Conservation (phyloP, 495 filamentous ascomycete species). For the Cetradonia linearis region DNA sequence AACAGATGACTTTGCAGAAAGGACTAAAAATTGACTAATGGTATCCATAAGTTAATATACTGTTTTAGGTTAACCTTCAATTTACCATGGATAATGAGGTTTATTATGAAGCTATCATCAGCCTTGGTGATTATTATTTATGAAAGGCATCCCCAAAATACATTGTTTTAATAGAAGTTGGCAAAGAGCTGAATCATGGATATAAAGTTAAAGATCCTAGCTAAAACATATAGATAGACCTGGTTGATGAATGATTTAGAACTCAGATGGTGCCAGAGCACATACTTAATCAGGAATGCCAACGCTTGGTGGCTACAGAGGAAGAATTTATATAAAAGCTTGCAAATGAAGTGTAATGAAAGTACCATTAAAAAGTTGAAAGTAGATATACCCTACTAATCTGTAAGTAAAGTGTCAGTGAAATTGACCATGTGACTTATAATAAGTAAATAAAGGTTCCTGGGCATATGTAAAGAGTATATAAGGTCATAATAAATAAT, state of each 20-base stretch:
- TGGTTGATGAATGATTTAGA: constrained; percentile 10
- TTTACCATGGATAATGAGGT: constrained; percentile 23
- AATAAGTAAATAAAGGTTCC: constrained; percentile 6
- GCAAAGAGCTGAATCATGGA: constrained; percentile 20
- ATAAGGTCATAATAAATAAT: constrained; percentile 8
- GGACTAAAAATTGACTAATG: constrained; percentile 27
- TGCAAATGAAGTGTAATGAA: constrained; percentile 23
- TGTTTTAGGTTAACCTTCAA: constrained; percentile 27
- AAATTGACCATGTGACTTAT: constrained; percentile 17
- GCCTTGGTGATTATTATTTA: constrained; percentile 23
- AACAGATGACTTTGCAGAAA: constrained; percentile 33
- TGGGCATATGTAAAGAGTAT: neutral
- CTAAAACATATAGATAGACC: constrained; percentile 25
- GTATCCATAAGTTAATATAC: constrained; percentile 34
- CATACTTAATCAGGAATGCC: constrained; percentile 23
- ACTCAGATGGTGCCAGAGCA: constrained; percentile 26
- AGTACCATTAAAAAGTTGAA: constrained; percentile 23
- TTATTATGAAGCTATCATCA: constrained; percentile 19
- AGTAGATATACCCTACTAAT: constrained; percentile 16
- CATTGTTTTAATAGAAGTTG: constrained; percentile 25
- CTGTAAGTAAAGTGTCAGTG: constrained; percentile 13
- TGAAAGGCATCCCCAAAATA: constrained; percentile 25
- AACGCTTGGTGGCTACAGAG: constrained; percentile 27
- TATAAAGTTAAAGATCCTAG: constrained; percentile 24
- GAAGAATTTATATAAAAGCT: constrained; percentile 29